A percentile compares a stretch with the other conserved stretches of the same genome.
These are phyloP conservation scores for Eucalyptus sp. DNA, from an alignment of 345 rosid species.

Conservation along the genomic window DNA sequence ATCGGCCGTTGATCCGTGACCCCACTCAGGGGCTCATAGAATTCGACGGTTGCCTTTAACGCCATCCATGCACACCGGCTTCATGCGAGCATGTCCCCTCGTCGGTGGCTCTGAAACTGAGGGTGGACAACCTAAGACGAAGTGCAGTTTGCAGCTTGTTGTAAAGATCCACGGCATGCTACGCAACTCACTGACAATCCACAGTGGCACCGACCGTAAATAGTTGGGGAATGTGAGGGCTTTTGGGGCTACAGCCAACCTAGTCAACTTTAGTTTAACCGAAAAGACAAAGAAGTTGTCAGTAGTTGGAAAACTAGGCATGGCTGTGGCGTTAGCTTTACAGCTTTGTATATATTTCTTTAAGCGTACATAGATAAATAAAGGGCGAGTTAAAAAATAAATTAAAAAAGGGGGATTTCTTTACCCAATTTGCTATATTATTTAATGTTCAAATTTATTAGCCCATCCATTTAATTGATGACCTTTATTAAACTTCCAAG, in stretches of 20 bases:
- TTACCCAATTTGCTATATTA: constrained; percentile 2
- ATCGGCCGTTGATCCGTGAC: not conserved
- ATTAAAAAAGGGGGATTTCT: constrained; percentile 15
- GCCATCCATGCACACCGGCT: not conserved
- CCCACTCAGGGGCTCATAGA: not conserved
- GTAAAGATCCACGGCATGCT: not conserved
- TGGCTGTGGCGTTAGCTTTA: constrained; percentile 48
- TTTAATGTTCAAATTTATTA: constrained; percentile 3
- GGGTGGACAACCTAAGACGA: not conserved
- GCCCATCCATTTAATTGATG: constrained; percentile 20
- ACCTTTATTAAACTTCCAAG: constrained; percentile 50
- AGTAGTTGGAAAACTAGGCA: constrained; percentile 45
- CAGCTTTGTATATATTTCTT: constrained; percentile 21
- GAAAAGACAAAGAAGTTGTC: constrained; percentile 48
- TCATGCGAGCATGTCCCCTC: not conserved
- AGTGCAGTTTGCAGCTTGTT: not conserved
- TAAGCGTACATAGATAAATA: not conserved
- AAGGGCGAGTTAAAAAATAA: not conserved
- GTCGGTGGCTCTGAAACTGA: not conserved
- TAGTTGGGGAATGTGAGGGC: constrained; percentile 7
- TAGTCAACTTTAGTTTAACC: constrained; percentile 33
- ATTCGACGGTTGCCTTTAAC: not conserved
- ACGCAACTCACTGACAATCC: not conserved
- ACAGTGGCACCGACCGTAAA: constrained; percentile 22
- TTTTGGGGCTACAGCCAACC: not conserved